Conservation (phyloP, 805 yeast species). For the Soucietia sequanensis region DNA sequence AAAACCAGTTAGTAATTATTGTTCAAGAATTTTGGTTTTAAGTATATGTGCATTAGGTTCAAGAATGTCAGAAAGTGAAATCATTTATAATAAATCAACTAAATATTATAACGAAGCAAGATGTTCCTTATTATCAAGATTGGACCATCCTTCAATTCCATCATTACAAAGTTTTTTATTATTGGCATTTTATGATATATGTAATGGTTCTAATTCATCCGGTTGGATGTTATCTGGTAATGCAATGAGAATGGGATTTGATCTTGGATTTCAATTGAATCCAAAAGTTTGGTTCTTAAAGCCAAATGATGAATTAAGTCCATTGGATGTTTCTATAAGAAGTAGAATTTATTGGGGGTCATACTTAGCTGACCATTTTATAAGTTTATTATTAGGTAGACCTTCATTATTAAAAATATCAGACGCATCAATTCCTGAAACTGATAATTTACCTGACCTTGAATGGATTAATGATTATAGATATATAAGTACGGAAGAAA, state of each 20-base stretch:
- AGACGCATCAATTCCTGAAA: constrained; percentile 60
- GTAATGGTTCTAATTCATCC: constrained; percentile 54
- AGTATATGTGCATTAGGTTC: constrained; percentile 63
- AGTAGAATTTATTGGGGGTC: constrained; percentile 68
- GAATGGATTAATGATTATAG: constrained; percentile 62
- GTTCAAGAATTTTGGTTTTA: constrained; percentile 53
- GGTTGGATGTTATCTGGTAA: constrained; percentile 66
- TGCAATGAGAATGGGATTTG: constrained; percentile 64
- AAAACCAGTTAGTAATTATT: constrained; percentile 48
- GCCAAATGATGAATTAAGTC: constrained; percentile 38
- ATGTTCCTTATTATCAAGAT: constrained; percentile 35
- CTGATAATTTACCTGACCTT: constrained; percentile 58
- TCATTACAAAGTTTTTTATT: constrained; percentile 59
- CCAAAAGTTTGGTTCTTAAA: constrained; percentile 57
- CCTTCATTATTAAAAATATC: constrained; percentile 54
- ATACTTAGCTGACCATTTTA: constrained; percentile 62
- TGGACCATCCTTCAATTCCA: constrained; percentile 50
- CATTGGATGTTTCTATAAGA: constrained; percentile 55
- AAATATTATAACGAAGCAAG: constrained; percentile 49
- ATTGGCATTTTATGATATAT: constrained; percentile 59
- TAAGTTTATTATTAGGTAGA: constrained; percentile 57
- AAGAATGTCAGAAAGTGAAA: constrained; percentile 44
- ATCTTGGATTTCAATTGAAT: constrained; percentile 60
- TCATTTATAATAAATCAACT: constrained; percentile 40
- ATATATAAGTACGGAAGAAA: constrained; percentile 27